Evolutionary conservation across 352 stramenopile species (phyloP).

Genomic region (Chrysophaeum taylorii): DNA sequence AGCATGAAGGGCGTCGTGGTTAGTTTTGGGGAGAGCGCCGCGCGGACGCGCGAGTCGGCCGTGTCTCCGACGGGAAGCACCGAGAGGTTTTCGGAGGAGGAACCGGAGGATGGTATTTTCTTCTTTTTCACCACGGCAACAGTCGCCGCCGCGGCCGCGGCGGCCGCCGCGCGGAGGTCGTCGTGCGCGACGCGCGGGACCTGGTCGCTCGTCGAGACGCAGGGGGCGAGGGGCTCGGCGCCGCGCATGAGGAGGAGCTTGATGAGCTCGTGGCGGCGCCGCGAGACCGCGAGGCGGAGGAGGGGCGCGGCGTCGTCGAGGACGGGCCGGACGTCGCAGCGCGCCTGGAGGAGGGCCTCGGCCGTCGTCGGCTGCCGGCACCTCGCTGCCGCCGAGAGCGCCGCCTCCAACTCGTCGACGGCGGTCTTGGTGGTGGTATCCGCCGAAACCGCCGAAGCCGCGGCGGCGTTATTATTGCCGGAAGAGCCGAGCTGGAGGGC

Average conservation of each 20-base stretch:
- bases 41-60: no score
- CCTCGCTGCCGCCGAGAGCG: not conserved
- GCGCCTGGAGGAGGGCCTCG: not conserved
- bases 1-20: conserved; percentile 8
- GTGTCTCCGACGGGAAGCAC: no score
- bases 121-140: not conserved
- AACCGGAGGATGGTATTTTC: no score
- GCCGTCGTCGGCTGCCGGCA: not conserved
- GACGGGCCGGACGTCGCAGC: not conserved
- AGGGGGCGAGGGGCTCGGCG: not conserved
- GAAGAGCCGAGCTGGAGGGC: not conserved
- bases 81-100: no score
- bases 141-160: not conserved
- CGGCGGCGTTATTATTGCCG: no score
- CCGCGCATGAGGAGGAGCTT: not conserved
- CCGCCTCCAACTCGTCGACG: not conserved
- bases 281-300: not conserved
- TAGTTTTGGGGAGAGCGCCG: not conserved
- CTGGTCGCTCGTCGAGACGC: not conserved
- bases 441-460: not conserved
- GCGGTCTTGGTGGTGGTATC: not conserved
- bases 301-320: not conserved
- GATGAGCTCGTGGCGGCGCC: not conserved
- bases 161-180: no score
- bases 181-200: not conserved